Conservation (phyloP, 805 yeast genomes). For the Saccharomycopsis capsularis region DNA sequence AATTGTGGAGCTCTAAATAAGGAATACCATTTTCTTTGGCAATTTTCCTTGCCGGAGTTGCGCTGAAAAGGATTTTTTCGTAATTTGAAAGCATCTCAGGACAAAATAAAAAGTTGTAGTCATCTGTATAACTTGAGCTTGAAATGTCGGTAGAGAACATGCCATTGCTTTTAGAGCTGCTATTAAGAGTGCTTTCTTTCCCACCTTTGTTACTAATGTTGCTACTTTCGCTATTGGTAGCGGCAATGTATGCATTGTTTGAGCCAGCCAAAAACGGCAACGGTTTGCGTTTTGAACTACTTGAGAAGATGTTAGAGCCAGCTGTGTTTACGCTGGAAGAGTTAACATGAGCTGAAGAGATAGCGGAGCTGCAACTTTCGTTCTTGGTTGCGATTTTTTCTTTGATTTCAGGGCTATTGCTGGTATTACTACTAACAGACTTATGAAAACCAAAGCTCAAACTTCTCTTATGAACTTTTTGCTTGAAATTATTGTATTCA, state of each 20-base stretch:
- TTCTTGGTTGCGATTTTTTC: neutral
- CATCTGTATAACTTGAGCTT: neutral
- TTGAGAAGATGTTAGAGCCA: neutral
- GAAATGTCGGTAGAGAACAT: neutral
- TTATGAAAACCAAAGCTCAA: slow-evolving; percentile 7
- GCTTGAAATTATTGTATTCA: slow-evolving; percentile 3
- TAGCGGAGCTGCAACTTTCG: neutral
- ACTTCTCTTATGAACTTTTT: slow-evolving; percentile 13
- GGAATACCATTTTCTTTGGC: slow-evolving; percentile 13
- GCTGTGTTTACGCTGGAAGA: slow-evolving; percentile 6
- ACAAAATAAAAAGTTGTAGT: neutral
- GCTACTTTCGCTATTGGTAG: too few species aligned
- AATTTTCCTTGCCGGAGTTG: slow-evolving; percentile 18
- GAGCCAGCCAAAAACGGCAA: neutral
- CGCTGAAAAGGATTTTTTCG: slow-evolving; percentile 6
- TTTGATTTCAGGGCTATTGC: neutral
- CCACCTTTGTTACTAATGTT: too few species aligned
- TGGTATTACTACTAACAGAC: neutral
- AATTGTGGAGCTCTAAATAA: slow-evolving; percentile 11
- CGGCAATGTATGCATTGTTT: too few species aligned
- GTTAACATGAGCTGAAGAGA: slow-evolving; percentile 2
- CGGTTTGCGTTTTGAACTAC: neutral
- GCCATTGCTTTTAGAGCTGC: neutral
- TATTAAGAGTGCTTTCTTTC: too few species aligned
- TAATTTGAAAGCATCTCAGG: slow-evolving; percentile 6